Evolutionary conservation across 176 grass and related monocot genomes (phyloP).

Genomic region (Olyra latifolia): DNA sequence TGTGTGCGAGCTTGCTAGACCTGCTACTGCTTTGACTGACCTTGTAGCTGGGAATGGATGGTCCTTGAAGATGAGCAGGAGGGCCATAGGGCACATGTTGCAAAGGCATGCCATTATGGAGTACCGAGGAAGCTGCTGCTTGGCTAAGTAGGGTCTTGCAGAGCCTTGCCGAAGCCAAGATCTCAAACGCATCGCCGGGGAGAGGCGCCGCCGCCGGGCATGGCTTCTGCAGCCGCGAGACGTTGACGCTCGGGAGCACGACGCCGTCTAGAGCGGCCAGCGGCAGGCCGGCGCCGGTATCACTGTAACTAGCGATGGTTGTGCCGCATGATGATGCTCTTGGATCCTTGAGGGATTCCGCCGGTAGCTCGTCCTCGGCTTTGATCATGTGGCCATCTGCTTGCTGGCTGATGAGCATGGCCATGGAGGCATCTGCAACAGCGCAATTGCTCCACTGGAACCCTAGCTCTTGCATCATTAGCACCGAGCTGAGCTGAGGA

Average conservation of each 20-base stretch:
- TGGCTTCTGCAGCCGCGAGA: constrained; percentile 37
- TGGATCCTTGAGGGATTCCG: not conserved
- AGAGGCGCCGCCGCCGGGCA: constrained; percentile 9
- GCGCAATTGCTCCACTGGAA: constrained; percentile 60
- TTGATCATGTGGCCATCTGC: constrained; percentile 47
- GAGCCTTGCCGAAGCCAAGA: constrained; percentile 50
- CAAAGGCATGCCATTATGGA: constrained; percentile 40
- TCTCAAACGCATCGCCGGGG: constrained; percentile 49
- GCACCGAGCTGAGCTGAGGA: constrained; percentile 43
- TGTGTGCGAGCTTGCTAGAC: not conserved
- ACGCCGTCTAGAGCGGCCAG: constrained; percentile 13
- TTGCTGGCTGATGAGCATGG: constrained; percentile 29
- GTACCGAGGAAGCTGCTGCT: constrained; percentile 21
- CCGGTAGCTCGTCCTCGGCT: constrained; percentile 25
- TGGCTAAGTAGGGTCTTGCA: constrained; percentile 48
- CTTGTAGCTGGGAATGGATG: constrained; percentile 53
- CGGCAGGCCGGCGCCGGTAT: constrained; percentile 22
- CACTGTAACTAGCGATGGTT: constrained; percentile 30
- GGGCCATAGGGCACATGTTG: constrained; percentile 56
- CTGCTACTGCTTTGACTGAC: constrained; percentile 33
- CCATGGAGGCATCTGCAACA: constrained; percentile 14
- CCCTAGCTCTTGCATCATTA: constrained; percentile 84
- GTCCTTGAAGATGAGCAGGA: constrained; percentile 50
- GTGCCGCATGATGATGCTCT: constrained; percentile 32
- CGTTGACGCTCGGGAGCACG: constrained; percentile 49